Conservation (phyloP, 208 protist species). For the Wallacemonas sp. region DNA sequence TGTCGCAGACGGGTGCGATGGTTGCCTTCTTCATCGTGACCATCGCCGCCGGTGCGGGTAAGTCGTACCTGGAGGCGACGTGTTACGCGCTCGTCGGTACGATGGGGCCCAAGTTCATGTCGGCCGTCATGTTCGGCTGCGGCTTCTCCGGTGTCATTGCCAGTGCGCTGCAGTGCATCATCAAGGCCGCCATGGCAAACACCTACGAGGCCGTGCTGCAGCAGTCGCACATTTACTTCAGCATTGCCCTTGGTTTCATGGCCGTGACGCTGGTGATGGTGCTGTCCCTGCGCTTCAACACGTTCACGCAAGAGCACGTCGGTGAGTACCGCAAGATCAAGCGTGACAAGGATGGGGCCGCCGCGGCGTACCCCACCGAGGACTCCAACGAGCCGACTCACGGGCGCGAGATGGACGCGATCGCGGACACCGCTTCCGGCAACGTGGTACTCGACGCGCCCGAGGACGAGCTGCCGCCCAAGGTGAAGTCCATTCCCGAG, state of each 20-base stretch:
- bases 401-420: neutral
- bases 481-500: slow-evolving; percentile 23
- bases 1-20: slow-evolving; percentile 61
- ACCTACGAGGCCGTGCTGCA: slow-evolving; percentile 37
- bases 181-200: slow-evolving; percentile 70
- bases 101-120: slow-evolving; percentile 85
- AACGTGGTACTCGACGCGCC: slow-evolving; percentile 20
- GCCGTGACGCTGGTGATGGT: slow-evolving; percentile 47
- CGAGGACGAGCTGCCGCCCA: slow-evolving; percentile 20
- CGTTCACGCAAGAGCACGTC: slow-evolving; percentile 66
- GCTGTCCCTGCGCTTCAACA: slow-evolving; percentile 60
- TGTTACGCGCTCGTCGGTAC: slow-evolving; percentile 80
- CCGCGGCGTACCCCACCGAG: slow-evolving; percentile 10
- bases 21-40: slow-evolving; percentile 62
- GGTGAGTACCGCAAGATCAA: slow-evolving; percentile 62
- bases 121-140: slow-evolving; percentile 87
- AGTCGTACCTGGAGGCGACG: slow-evolving; percentile 82
- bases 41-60: slow-evolving; percentile 59
- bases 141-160: slow-evolving; percentile 71
- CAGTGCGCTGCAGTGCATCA: slow-evolving; percentile 80
- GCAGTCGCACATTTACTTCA: slow-evolving; percentile 84
- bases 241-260: slow-evolving; percentile 67
- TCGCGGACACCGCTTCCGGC: slow-evolving; percentile 23
- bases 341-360: slow-evolving; percentile 14
- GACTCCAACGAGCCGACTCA: neutral